A percentile compares a stretch with the other conserved stretches of the same genome.
Evolutionary conservation across 305 asterid genomes (phyloP).

Genomic region (Fraxinus floribunda): DNA sequence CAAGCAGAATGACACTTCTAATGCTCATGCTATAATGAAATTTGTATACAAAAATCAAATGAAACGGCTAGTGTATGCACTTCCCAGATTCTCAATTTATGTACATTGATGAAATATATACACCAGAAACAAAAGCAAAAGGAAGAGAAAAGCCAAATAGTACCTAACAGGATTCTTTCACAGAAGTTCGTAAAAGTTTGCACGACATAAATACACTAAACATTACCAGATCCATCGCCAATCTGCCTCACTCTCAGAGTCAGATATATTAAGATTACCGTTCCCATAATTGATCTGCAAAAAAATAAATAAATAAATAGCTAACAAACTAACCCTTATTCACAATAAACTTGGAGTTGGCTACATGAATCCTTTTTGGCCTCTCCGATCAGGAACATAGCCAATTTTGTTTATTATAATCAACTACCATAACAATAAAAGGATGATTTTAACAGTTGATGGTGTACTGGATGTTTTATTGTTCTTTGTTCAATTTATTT

Average conservation of each 20-base stretch:
- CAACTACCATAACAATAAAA: not conserved
- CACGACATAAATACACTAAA: conserved; percentile 12
- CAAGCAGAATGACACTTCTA: not conserved
- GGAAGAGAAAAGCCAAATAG: not conserved
- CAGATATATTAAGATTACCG: conserved; percentile 60
- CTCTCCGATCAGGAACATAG: not conserved
- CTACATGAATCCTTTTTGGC: not conserved
- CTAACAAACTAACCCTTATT: not conserved
- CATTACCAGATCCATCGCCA: conserved; percentile 42
- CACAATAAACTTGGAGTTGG: not conserved
- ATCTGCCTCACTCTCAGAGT: conserved; percentile 67
- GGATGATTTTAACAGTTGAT: not conserved
- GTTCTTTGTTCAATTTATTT: not conserved
- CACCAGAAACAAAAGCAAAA: not conserved
- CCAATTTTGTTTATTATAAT: not conserved
- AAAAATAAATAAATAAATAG: not conserved
- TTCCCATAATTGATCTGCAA: conserved; percentile 73
- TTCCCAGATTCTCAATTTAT: conserved; percentile 22
- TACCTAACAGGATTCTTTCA: conserved; percentile 16
- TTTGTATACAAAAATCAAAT: conserved; percentile 15
- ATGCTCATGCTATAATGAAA: not conserved
- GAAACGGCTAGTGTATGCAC: not conserved
- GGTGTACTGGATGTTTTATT: not conserved
- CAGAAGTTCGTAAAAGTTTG: not conserved
- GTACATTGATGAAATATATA: conserved; percentile 31